A percentile compares a stretch with the other conserved stretches of the same genome.
Conservation (phyloP, 768 basidiomycete species). For the Agrocybe praecox region DNA sequence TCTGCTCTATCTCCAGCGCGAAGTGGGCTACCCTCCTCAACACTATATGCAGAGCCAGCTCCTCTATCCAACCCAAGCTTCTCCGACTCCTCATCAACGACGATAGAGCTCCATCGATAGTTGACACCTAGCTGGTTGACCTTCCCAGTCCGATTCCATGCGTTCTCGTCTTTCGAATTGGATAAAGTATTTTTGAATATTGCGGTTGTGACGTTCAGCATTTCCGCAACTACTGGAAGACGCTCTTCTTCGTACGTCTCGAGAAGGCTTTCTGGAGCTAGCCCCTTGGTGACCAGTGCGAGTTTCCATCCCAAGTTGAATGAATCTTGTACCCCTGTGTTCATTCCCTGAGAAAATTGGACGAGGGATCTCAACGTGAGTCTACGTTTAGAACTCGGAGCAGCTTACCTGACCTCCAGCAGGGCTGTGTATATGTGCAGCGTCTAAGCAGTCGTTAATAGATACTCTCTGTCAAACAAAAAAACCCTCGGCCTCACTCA, state of each 20-base stretch:
- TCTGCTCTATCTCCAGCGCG: slow-evolving; percentile 52
- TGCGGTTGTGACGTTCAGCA: slow-evolving; percentile 31
- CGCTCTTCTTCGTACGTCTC: slow-evolving; percentile 36
- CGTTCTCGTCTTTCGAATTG: slow-evolving; percentile 7
- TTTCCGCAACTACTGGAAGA: slow-evolving; percentile 36
- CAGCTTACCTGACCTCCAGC: slow-evolving; percentile 26
- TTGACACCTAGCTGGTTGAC: slow-evolving; percentile 54
- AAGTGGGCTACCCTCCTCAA: slow-evolving; percentile 16
- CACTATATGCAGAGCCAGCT: slow-evolving; percentile 19
- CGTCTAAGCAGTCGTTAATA: neutral
- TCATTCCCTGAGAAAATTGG: slow-evolving; percentile 25
- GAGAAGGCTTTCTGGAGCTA: slow-evolving; percentile 28
- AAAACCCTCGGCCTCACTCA: slow-evolving; percentile 10
- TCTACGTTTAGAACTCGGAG: neutral
- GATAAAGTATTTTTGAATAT: slow-evolving; percentile 17
- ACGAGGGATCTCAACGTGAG: neutral
- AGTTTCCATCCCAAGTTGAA: slow-evolving; percentile 43
- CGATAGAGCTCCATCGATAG: slow-evolving; percentile 51
- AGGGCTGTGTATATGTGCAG: slow-evolving; percentile 38
- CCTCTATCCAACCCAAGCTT: slow-evolving; percentile 10
- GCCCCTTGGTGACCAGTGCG: slow-evolving; percentile 30
- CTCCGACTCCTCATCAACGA: slow-evolving; percentile 24
- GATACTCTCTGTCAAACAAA: neutral
- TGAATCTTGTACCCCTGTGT: slow-evolving; percentile 34
- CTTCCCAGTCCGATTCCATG: slow-evolving; percentile 21